These are phyloP conservation scores for Chlorophyllum brunneum DNA, from an alignment of 768 basidiomycete genomes.

Conservation along the genomic window DNA sequence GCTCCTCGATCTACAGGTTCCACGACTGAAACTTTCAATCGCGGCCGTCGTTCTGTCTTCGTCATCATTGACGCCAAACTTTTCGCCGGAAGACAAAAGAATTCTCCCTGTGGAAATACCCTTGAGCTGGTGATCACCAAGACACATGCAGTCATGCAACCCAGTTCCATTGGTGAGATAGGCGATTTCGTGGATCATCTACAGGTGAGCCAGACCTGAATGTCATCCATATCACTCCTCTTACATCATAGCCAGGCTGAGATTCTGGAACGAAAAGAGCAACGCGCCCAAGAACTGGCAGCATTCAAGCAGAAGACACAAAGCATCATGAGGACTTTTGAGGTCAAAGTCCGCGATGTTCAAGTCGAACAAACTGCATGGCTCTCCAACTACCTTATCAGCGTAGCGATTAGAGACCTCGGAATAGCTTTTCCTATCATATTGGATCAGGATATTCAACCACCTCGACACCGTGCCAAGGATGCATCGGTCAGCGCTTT, in stretches of 20 bases:
- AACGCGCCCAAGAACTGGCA: constrained; percentile 71
- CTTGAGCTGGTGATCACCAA: constrained; percentile 62
- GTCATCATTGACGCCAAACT: constrained; percentile 71
- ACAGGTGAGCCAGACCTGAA: constrained; percentile 45
- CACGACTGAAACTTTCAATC: constrained; percentile 42
- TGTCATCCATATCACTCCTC: background rate
- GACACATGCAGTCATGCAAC: constrained; percentile 91
- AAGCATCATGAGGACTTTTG: constrained; percentile 70
- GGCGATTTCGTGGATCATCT: constrained; percentile 86
- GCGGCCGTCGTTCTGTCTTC: constrained; percentile 73
- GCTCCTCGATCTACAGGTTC: constrained; percentile 49
- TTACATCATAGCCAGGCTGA: constrained; percentile 50
- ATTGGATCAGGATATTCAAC: constrained; percentile 50
- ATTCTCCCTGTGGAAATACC: constrained; percentile 24
- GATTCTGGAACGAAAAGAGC: constrained; percentile 66
- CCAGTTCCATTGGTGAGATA: constrained; percentile 86
- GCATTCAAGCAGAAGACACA: constrained; percentile 82
- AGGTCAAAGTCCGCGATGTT: constrained; percentile 49
- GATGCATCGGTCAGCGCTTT: constrained; percentile 68
- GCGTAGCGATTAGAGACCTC: constrained; percentile 57
- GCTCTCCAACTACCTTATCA: constrained; percentile 53
- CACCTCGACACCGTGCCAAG: constrained; percentile 25
- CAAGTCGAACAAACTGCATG: constrained; percentile 39
- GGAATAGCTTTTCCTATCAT: constrained; percentile 90
- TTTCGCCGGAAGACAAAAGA: constrained; percentile 30